Percentiles rank a stretch among this genome's conserved stretches.
Evolutionary conservation across 768 basidiomycete genomes (phyloP).

Genomic region (Trametes cinnabarina): DNA sequence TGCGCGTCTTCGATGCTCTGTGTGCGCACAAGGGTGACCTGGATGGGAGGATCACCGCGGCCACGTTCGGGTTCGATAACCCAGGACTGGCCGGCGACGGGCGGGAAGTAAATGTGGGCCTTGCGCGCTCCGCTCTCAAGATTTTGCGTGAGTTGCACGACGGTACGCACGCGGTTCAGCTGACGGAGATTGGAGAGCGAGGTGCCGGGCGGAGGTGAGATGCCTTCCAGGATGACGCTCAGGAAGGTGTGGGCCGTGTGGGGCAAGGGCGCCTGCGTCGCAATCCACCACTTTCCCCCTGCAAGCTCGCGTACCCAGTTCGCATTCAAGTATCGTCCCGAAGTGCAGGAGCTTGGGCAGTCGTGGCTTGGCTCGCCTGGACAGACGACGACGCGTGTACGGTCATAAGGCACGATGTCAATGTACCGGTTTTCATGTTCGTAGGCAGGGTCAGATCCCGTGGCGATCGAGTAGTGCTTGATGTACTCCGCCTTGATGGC

Average conservation of each 20-base stretch:
- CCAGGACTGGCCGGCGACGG: constrained; percentile 47
- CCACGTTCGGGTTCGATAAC: constrained; percentile 47
- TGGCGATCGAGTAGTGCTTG: constrained; percentile 55
- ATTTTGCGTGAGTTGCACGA: constrained; percentile 79
- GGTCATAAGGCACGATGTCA: constrained; percentile 78
- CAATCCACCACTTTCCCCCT: constrained; percentile 81
- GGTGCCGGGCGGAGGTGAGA: constrained; percentile 29
- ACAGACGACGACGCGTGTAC: constrained; percentile 65
- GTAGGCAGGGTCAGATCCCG: constrained; percentile 48
- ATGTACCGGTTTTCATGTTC: constrained; percentile 61
- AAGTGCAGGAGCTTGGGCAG: constrained; percentile 6
- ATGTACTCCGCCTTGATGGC: constrained; percentile 24
- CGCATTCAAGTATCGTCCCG: constrained; percentile 72
- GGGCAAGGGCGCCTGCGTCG: constrained; percentile 77
- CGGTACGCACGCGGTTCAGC: constrained; percentile 56
- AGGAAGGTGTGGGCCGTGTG: constrained; percentile 74
- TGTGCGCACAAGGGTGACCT: constrained; percentile 54
- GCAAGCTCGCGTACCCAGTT: constrained; percentile 78
- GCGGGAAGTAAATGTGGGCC: constrained; percentile 77
- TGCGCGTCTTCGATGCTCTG: constrained; percentile 51
- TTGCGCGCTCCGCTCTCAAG: constrained; percentile 70
- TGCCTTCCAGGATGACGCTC: constrained; percentile 57
- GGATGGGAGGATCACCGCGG: constrained; percentile 39
- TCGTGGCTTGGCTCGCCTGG: constrained; percentile 6
- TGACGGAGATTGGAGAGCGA: constrained; percentile 17